These are phyloP conservation scores for Ganoderma lingzhi DNA, from an alignment of 1,284 basidiomycete species.

Conservation along the genomic window DNA sequence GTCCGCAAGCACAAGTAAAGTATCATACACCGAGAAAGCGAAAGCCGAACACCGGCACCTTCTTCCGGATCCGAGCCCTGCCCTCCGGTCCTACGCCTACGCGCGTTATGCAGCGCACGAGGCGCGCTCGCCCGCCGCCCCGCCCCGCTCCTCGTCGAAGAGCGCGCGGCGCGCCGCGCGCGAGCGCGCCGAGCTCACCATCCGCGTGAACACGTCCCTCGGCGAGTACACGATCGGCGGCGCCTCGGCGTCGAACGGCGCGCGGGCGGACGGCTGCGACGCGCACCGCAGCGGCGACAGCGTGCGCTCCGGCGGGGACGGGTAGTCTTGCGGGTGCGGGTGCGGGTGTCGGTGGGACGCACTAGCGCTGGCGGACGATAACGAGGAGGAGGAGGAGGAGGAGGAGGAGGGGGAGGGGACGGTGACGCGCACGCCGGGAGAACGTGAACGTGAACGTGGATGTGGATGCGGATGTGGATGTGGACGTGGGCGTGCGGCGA, in stretches of 20 bases:
- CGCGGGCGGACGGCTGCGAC: conserved; percentile 2
- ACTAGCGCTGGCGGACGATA: no score
- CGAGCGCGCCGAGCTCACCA: conserved; percentile 25
- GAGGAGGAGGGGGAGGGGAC: neutral
- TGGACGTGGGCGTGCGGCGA: no score
- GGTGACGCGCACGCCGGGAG: neutral
- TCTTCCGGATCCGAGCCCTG: no score
- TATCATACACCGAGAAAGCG: no score
- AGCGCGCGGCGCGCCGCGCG: conserved; percentile 11
- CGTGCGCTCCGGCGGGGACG: conserved; percentile 20
- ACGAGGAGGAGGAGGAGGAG: neutral
- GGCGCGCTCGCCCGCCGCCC: conserved; percentile 5
- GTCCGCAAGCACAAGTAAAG: no score
- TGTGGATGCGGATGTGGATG: no score
- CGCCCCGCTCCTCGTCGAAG: conserved; percentile 18
- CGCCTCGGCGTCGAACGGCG: conserved; percentile 4
- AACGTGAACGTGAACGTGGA: neutral
- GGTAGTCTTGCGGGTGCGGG: conserved; percentile 14
- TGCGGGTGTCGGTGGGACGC: no score
- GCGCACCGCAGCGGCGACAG: conserved; percentile 26
- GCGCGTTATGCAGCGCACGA: no score
- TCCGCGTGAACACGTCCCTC: conserved; percentile 21
- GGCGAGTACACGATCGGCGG: conserved; percentile 11
- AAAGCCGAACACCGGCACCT: no score
- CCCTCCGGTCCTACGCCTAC: no score